Percentiles rank a stretch among this genome's conserved stretches.
Evolutionary conservation across 805 yeast species (phyloP).

Genomic region (Saccharomycopsis fodiens): DNA sequence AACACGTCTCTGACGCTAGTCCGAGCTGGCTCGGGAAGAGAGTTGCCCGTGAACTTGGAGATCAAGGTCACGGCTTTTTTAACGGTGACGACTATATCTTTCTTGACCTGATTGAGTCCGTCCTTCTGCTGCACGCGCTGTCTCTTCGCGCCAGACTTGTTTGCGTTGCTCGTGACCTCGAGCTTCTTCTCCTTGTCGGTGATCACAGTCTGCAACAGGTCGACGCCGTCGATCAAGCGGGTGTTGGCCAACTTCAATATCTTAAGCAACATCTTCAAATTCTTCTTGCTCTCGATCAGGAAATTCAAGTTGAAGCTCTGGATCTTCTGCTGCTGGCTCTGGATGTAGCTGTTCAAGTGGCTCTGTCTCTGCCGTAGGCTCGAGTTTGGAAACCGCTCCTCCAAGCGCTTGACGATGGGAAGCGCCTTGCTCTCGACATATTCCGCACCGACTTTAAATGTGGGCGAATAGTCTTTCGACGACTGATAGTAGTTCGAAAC

Average conservation of each 20-base stretch:
- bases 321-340: constrained; percentile 17
- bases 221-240: constrained; percentile 61
- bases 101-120: constrained; percentile 43
- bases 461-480: constrained; percentile 20
- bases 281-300: constrained; percentile 65
- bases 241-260: constrained; percentile 74
- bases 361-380: constrained; percentile 1
- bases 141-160: constrained; percentile 3
- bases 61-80: constrained; percentile 81
- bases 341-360: constrained; percentile 6
- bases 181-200: constrained; percentile 36
- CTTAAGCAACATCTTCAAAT: constrained; percentile 72
- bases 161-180: constrained; percentile 9
- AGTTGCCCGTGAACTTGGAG: constrained; percentile 73
- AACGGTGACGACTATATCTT: constrained; percentile 82
- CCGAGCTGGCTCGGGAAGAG: constrained; percentile 72
- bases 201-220: constrained; percentile 49
- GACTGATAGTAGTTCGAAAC: constrained; percentile 19
- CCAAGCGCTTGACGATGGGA: constrained; percentile 18
- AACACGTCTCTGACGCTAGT: constrained; percentile 73
- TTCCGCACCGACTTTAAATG: constrained; percentile 21
- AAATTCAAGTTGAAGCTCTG: constrained; percentile 27
- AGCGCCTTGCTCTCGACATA: constrained; percentile 20
- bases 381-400: constrained; percentile 13
- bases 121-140: constrained; percentile 9